Conservation (phyloP, 768 basidiomycete genomes). For the Suillus sp. region DNA sequence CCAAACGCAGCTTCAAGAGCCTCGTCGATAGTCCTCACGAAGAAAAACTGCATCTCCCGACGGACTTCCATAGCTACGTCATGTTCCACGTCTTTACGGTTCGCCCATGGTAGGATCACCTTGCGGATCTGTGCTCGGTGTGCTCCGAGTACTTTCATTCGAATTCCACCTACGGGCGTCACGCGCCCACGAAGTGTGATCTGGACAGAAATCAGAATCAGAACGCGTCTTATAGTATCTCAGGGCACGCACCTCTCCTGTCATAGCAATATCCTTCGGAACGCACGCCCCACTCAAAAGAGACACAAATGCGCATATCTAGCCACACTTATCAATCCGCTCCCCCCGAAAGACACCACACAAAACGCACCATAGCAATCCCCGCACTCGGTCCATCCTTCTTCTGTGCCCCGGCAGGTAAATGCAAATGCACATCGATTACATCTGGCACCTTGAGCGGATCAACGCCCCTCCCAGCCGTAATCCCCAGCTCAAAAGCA, state of each 20-base stretch:
- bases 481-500: slow-evolving; percentile 79
- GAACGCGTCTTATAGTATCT: not conserved
- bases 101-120: slow-evolving; percentile 82
- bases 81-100: slow-evolving; percentile 85
- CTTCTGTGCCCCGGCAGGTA: slow-evolving; percentile 88
- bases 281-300: slow-evolving; percentile 77
- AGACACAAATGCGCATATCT: slow-evolving; percentile 87
- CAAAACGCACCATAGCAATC: slow-evolving; percentile 68
- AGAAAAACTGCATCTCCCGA: slow-evolving; percentile 78
- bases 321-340: not conserved
- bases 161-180: slow-evolving; percentile 87
- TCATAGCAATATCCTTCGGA: slow-evolving; percentile 79
- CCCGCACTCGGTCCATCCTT: slow-evolving; percentile 95
- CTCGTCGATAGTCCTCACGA: slow-evolving; percentile 77
- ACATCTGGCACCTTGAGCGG: slow-evolving; percentile 71
- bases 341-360: not conserved
- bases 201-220: slow-evolving; percentile 30
- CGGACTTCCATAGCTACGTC: slow-evolving; percentile 77
- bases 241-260: slow-evolving; percentile 67
- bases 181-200: slow-evolving; percentile 84
- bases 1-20: slow-evolving; percentile 86
- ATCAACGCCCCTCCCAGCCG: slow-evolving; percentile 66
- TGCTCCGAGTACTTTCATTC: slow-evolving; percentile 89
- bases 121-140: slow-evolving; percentile 84
- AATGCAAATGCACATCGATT: slow-evolving; percentile 85